Base-by-base conservation (phyloP, 176 grass and related monocot genomes). In the Oryza australiensis region DNA sequence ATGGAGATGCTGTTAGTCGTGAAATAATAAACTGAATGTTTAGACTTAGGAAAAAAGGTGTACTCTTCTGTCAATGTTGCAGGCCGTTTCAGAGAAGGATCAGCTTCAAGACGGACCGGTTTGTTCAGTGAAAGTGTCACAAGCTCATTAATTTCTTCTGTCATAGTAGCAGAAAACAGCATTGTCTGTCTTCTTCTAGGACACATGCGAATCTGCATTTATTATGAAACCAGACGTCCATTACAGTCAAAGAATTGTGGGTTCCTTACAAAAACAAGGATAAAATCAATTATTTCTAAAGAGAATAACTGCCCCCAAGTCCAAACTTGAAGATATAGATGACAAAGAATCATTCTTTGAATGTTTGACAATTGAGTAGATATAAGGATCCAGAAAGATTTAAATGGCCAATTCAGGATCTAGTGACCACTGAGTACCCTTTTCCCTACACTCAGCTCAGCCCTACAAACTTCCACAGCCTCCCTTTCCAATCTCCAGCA, bases 161-260 rank as follows among this genome's bases (percentile, higher is more conserved):
- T 98, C 95, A 98, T 98, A 5, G 95, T 98, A 59, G 95, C 95
- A 87, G 95, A 98, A 64, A 98, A 95, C 32, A 98, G 84, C 95
- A 98, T 94, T 22, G 95, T 95, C 77, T 95, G 92, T 70, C 92
- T 94, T 62, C 88, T 87, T 88, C 89, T 91, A 82, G 95, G 95
- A 88, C 95, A 98, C 85, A 95, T 83, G 48, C 68, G 82, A 86
- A 98, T 91, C 94, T 97, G 79, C 70, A 77, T 77, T 43, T 37
- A 88, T 79, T 51, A 81, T 68, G 12, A 81, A 77, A 76, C 0
- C 1, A 48, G 16, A 74, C 37, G 35, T 32, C 12, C 49, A 76
- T 76, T 70, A 68, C 3, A 3, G 38, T 35, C 5, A 26, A 73
- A 65, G 20, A 27, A 74, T 13, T 20, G 26, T 35, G 9, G 26